Conservation (phyloP, 257 asterid species). For the Solanum appendiculatum region DNA sequence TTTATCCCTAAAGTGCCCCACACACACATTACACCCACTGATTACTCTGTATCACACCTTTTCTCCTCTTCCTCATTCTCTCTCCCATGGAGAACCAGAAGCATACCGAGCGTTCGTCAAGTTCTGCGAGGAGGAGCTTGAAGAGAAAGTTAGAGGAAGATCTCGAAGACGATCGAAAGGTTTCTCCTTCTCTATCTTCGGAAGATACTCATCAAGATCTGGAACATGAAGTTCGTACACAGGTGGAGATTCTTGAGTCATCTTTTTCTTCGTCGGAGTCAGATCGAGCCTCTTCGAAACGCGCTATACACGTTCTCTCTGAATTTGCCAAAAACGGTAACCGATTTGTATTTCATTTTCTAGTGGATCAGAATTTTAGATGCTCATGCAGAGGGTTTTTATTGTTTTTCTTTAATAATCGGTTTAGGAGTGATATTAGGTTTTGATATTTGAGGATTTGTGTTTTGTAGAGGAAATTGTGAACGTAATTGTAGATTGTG, state of each 20-base stretch:
- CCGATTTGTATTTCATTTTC: conserved; percentile 14
- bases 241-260: conserved; percentile 60
- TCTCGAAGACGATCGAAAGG: conserved; percentile 45
- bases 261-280: conserved; percentile 27
- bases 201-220: conserved; percentile 63
- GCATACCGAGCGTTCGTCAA: conserved; percentile 53
- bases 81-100: conserved; percentile 61
- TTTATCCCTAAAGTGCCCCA: conserved; percentile 47
- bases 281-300: conserved; percentile 54
- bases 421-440: not conserved
- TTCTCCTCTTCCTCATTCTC: conserved; percentile 28
- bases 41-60: conserved; percentile 4
- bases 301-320: conserved; percentile 57
- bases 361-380: conserved; percentile 5
- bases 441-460: conserved; percentile 16
- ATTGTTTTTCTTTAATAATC: too few species aligned
- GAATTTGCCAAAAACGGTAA: conserved; percentile 71
- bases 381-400: not conserved
- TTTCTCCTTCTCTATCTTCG: conserved; percentile 27
- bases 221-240: conserved; percentile 38
- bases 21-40: conserved; percentile 8
- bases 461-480: conserved; percentile 81
- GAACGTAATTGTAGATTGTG: conserved; percentile 80
- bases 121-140: conserved; percentile 57
- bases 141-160: conserved; percentile 71